Base-by-base conservation (phyloP, 2,329 filamentous ascomycete genomes). In the Fusarium guadeloupense region DNA sequence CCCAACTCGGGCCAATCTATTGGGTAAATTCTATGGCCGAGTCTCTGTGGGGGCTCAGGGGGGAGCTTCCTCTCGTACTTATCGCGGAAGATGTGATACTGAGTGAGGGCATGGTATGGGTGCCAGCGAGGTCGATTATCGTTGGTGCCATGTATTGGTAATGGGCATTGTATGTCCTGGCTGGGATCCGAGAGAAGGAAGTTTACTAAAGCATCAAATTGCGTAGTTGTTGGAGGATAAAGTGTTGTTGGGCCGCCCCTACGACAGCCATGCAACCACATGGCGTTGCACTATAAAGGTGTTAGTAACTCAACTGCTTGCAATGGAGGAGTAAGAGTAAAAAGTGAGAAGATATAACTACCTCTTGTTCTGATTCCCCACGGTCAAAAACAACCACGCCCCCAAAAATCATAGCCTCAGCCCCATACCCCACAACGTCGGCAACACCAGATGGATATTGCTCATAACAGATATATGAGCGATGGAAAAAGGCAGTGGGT, bases 391-490 rank as follows among this genome's bases (percentile, higher is more conserved):
- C 47, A 0, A 67, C 28, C 0, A 62, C 41, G 0, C 63, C 60
- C 1, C 60, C 64, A 1, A 67, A 55, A 1, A 67, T 45, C 9
- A 40, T 61, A 0, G 41, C 47, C 20, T 67, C 57, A 3, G 57
- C 60, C 60, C 60, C 67, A 4, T 64, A 65, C 2, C 51, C 60
- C 5, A 10, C 51, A 10, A 53, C 20, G 21, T 62, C 48, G 0
- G 54, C 54, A 16, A 33, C 6, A 0, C 60, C 57, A 1, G 21
- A 17, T 1, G 57, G 63, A 7, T 64, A 67, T 3, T 34, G 37
- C 1, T 51, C 42, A 8, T 17, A 19, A 16, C 33, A 9, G 0
- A 4, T 9, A 13, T 64, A 64, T 0, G 31, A 13, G 0, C 3
- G 2, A 3, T 60, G 55, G 1, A 39, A 44, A n/a, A 63, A 64